These are phyloP conservation scores for Rosa hybrid DNA, from an alignment of 331 rosid genomes.

Conservation along the genomic window DNA sequence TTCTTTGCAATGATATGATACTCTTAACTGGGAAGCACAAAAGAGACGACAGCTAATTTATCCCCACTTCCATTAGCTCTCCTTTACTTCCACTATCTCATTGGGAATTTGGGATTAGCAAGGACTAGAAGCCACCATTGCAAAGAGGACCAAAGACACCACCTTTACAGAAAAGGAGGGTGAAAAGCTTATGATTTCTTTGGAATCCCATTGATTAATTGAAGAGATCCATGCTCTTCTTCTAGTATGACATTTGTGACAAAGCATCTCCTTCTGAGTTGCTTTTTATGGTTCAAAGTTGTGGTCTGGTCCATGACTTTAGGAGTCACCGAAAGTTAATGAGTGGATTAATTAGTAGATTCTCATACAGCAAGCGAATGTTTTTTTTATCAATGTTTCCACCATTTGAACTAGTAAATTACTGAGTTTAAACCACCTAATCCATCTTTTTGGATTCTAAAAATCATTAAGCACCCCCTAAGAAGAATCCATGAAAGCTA, in stretches of 20 bases:
- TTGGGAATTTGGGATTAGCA: constrained; percentile 12
- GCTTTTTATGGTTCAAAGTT: neutral
- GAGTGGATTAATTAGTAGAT: neutral
- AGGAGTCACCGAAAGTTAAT: neutral
- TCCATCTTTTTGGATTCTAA: neutral
- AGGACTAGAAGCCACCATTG: constrained; percentile 15
- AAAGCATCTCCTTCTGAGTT: neutral
- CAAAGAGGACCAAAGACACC: neutral
- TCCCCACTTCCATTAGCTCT: constrained; percentile 9
- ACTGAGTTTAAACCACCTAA: neutral
- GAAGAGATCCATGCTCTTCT: neutral
- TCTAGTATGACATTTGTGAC: neutral
- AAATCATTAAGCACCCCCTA: neutral
- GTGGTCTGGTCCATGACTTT: neutral
- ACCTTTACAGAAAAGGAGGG: neutral
- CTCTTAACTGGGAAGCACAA: constrained; percentile 19
- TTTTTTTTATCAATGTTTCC: neutral
- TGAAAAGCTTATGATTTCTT: neutral
- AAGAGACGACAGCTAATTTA: neutral
- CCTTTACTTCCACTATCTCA: constrained; percentile 19
- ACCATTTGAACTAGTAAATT: neutral
- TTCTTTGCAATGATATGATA: constrained; percentile 7
- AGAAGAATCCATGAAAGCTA: neutral
- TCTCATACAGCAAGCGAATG: neutral
- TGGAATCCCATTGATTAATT: neutral